A percentile compares a stretch with the other conserved stretches of the same genome.
These are phyloP conservation scores for Viridothelium virens DNA, from an alignment of 495 filamentous ascomycete genomes.

Conservation along the genomic window DNA sequence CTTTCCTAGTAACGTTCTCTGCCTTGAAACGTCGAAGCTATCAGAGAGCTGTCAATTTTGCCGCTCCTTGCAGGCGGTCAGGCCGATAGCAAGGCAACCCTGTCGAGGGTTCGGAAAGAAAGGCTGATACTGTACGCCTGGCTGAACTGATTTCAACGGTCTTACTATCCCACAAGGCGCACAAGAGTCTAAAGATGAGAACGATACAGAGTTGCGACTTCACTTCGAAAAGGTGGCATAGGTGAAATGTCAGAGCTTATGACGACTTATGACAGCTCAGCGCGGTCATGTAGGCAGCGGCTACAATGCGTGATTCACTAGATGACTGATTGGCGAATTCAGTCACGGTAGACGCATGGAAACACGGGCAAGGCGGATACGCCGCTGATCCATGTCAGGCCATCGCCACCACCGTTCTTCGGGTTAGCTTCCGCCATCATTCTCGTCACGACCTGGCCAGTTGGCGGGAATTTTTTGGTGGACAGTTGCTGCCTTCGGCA, in stretches of 20 bases:
- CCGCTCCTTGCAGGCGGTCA: constrained; percentile 5
- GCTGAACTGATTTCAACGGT: too few relatives aligned
- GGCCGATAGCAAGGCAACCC: not conserved
- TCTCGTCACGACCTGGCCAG: not conserved
- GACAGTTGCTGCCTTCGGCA: not conserved
- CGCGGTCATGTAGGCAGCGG: not conserved
- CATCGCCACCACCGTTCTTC: not conserved
- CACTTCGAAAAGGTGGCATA: not conserved
- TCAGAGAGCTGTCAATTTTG: not conserved
- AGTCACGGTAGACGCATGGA: not conserved
- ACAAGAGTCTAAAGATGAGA: not conserved
- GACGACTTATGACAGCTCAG: not conserved
- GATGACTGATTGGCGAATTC: not conserved
- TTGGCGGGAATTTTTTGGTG: not conserved
- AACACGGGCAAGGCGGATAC: not conserved
- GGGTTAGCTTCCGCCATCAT: not conserved
- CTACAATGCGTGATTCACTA: not conserved
- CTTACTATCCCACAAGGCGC: too few relatives aligned
- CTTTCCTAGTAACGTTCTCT: not conserved
- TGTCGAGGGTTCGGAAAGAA: not conserved
- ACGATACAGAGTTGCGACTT: not conserved
- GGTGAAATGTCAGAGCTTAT: too few relatives aligned
- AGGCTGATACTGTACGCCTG: too few relatives aligned
- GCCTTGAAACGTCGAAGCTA: constrained; percentile 5
- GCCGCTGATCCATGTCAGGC: not conserved